These are phyloP conservation scores for Aspergillus tanneri DNA, from an alignment of 2,329 filamentous ascomycete species.

Conservation along the genomic window DNA sequence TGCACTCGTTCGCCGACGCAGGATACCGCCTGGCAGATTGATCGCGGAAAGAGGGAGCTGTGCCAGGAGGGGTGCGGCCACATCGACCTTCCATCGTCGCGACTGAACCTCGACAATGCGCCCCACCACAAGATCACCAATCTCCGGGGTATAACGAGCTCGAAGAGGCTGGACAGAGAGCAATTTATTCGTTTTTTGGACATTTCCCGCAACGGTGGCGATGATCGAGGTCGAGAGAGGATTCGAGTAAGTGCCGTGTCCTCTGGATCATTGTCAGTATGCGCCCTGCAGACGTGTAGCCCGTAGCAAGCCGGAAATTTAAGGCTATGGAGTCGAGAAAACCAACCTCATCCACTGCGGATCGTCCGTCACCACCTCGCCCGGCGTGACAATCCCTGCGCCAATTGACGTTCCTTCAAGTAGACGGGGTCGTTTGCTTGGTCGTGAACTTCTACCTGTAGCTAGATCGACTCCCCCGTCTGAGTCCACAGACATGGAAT, in stretches of 20 bases:
- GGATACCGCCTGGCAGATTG: constrained; percentile 89
- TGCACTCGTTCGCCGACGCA: constrained; percentile 86
- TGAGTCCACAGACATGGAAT: constrained; percentile 51
- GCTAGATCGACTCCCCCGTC: constrained; percentile 42
- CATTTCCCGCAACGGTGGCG: constrained; percentile 84
- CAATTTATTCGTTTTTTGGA: constrained; percentile 94
- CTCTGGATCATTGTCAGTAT: constrained; percentile 52
- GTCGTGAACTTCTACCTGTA: constrained; percentile 30
- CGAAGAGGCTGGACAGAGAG: constrained; percentile 87
- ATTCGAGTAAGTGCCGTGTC: constrained; percentile 84
- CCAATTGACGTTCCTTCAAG: constrained; percentile 26
- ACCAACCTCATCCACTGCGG: constrained; percentile 83
- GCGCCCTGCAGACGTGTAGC: not conserved
- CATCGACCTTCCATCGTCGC: constrained; percentile 90
- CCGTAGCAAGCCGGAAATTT: constrained; percentile 31
- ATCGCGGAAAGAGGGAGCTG: constrained; percentile 83
- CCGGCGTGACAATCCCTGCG: constrained; percentile 74
- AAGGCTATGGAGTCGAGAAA: not conserved
- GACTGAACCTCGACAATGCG: constrained; percentile 94
- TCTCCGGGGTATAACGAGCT: constrained; percentile 91
- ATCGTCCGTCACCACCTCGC: constrained; percentile 82
- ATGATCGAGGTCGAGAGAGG: constrained; percentile 66
- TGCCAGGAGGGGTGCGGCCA: constrained; percentile 82
- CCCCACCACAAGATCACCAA: constrained; percentile 91
- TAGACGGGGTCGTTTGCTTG: constrained; percentile 40